Evolutionary conservation across 2,329 filamentous ascomycete species (phyloP).

Genomic region (Colletotrichum brevisporum): DNA sequence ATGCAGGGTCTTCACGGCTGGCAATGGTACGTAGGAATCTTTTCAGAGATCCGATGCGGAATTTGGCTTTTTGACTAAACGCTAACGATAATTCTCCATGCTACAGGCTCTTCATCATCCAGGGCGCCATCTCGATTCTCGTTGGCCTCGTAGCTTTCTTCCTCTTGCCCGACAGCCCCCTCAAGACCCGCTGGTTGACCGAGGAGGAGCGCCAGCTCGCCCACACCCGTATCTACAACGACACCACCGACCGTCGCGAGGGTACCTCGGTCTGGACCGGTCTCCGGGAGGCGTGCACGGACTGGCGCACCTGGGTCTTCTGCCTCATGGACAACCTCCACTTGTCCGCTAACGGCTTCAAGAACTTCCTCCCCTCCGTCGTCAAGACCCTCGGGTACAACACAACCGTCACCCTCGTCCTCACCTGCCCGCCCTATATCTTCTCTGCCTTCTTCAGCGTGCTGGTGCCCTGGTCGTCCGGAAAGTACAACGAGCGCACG

Average conservation of each 20-base stretch:
- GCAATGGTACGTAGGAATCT: slow-evolving; percentile 54
- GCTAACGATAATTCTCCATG: background rate
- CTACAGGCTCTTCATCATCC: slow-evolving; percentile 56
- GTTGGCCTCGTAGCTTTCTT: slow-evolving; percentile 53
- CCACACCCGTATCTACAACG: slow-evolving; percentile 49
- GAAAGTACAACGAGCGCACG: slow-evolving; percentile 61
- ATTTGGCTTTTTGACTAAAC: too few species aligned
- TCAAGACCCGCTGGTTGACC: slow-evolving; percentile 54
- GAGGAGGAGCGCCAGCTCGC: slow-evolving; percentile 58
- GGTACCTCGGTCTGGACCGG: slow-evolving; percentile 58
- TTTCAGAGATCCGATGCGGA: background rate
- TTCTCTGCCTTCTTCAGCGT: slow-evolving; percentile 57
- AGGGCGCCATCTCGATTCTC: slow-evolving; percentile 53
- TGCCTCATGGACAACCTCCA: slow-evolving; percentile 67
- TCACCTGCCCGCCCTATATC: slow-evolving; percentile 62
- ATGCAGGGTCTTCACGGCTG: slow-evolving; percentile 54
- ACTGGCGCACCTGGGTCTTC: slow-evolving; percentile 64
- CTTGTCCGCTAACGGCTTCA: slow-evolving; percentile 62
- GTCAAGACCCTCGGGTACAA: slow-evolving; percentile 59
- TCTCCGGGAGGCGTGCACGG: slow-evolving; percentile 58
- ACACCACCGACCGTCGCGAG: slow-evolving; percentile 52
- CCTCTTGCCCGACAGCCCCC: slow-evolving; percentile 56
- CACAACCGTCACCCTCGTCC: slow-evolving; percentile 60
- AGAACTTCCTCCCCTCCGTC: slow-evolving; percentile 52
- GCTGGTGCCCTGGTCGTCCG: slow-evolving; percentile 56